Conservation (phyloP, 345 rosid species). For the Citropsis articulata region DNA sequence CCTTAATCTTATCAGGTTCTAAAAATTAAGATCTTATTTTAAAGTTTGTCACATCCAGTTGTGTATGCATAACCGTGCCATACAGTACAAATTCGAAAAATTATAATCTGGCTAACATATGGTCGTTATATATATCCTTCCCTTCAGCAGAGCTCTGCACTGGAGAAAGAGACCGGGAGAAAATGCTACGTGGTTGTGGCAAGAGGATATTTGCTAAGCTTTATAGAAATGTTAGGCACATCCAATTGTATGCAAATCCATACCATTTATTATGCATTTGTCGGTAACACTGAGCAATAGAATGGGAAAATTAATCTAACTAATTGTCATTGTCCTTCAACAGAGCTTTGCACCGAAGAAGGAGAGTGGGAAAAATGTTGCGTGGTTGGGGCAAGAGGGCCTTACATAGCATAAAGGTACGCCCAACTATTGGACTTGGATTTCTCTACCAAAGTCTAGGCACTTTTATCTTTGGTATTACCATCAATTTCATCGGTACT, state of each 20-base stretch:
- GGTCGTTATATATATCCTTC: no score
- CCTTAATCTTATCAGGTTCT: no score
- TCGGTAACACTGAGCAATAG: neutral
- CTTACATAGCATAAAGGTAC: slow-evolving; percentile 24
- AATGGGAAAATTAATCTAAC: neutral
- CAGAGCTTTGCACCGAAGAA: slow-evolving; percentile 27
- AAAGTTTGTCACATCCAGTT: no score
- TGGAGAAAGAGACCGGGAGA: no score
- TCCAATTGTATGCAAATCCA: neutral
- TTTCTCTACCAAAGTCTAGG: slow-evolving; percentile 13
- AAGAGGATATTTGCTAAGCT: no score
- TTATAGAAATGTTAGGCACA: neutral
- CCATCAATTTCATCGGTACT: neutral
- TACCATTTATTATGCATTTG: neutral
- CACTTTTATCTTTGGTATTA: neutral
- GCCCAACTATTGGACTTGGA: slow-evolving; percentile 27
- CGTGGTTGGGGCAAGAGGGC: slow-evolving; percentile 27
- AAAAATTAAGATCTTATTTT: no score
- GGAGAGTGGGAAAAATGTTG: slow-evolving; percentile 29
- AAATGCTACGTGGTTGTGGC: no score
- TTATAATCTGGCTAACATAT: no score
- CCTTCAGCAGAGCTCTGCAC: no score
- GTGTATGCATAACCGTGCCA: no score
- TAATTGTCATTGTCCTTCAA: neutral
- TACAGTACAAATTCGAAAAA: no score